These are phyloP conservation scores for Russula sp. DNA, from an alignment of 768 basidiomycete genomes.

Conservation along the genomic window DNA sequence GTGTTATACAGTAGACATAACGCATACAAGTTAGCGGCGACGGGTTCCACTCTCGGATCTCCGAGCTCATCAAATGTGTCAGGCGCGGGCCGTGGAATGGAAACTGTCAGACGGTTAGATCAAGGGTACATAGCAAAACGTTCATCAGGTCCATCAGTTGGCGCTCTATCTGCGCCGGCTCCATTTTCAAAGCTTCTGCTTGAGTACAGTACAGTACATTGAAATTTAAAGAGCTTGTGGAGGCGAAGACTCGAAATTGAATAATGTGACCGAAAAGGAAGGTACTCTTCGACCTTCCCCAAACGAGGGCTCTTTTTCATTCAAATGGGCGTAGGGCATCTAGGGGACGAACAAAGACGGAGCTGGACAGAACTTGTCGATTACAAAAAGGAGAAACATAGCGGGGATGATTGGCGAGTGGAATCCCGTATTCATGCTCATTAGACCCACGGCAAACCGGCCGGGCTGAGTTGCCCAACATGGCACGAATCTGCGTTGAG, in stretches of 20 bases:
- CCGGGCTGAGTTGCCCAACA: neutral
- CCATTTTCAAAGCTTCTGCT: neutral
- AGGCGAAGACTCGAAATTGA: neutral
- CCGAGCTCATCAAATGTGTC: neutral
- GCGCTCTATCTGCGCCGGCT: neutral
- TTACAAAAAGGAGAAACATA: neutral
- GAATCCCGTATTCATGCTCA: neutral
- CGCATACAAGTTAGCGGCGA: neutral
- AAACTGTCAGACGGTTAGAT: neutral
- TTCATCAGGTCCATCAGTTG: neutral
- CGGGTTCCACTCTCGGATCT: neutral
- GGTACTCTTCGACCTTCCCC: neutral
- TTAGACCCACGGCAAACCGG: neutral
- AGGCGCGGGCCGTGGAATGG: slow-evolving; percentile 7
- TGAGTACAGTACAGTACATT: neutral
- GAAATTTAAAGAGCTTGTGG: neutral
- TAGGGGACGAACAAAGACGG: neutral
- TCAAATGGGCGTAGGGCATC: neutral
- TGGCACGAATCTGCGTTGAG: neutral
- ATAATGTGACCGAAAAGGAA: too few relatives aligned
- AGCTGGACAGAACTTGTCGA: neutral
- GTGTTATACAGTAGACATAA: too few relatives aligned
- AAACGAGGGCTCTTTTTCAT: neutral
- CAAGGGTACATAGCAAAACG: neutral
- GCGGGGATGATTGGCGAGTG: neutral